Evolutionary conservation across 805 yeast species (phyloP), one percentile per base, ranked within the genome.

Genomic region (Candida mattraensis): DNA sequence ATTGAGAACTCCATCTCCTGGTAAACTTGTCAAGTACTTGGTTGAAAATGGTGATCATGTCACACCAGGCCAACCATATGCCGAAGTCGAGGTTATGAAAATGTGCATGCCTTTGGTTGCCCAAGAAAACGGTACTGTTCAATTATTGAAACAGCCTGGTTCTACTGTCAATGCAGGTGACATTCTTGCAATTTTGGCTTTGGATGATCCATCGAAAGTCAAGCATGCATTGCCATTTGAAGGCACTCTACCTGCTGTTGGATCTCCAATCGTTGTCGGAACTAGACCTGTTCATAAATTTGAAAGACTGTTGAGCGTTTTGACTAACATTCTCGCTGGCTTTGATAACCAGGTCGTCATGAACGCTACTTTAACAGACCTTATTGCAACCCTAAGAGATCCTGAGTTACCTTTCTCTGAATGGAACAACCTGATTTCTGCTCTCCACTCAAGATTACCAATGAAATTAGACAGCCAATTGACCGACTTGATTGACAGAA

Each of bases 31-130:
- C 44, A 87, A 87, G 60, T 93, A 80, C 61, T 70, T 93, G 50
- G 95, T 93, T 44, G 98, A 94, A 58, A 83, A 82, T 52, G 99
- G 99, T 50, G 99, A 91, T 47, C 98, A 91, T 56, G 76, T 93
- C 52, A 66, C 64, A 34, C 80, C 93, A 42, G 98, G 98, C 43
- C 95, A 91, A 67, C 81, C 97, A 29, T 94, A 78, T 57, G 99
- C 99, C 26, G 99, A 93, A 69, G 96, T 93, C 39, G 99, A 93
- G 69, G 99, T 93, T 50, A 93, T 93, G 99, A 93, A 93, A 67
- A 93, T 93, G 99, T 88, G 89, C 66, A 93, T 93, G 97, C 97
- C 99, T 33, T 74, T 93, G 54, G 69, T 89, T 56, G 91, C 97
- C 14, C 87, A 81, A 63, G 99, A 91, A 63, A 83, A 85, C 54